Evolutionary conservation across 2,329 filamentous ascomycete genomes (phyloP), one percentile per base, ranked within the genome.

Genomic region (Alternaria panax): DNA sequence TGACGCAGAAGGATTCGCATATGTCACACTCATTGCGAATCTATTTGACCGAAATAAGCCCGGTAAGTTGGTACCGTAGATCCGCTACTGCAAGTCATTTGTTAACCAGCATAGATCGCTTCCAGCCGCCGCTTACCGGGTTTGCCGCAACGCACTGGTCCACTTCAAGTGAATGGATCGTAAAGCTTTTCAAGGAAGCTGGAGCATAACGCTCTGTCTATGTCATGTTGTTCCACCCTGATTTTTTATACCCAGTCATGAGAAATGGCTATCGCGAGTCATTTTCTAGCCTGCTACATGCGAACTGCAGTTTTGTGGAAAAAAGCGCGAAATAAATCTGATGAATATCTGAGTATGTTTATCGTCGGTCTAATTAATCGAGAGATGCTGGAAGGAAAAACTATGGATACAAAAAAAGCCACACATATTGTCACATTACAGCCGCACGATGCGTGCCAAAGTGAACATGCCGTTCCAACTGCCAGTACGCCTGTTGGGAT

Each of bases 141-240:
- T 66, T 71, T 40, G 54, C 66, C 38, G 51, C 68, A 34, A 65
- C 64, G 9, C 65, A 73, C 24, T 68, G 67, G 56, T 71, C 73
- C 14, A 64, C 69, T 48, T 65, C 65, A n/a, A 75, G 66, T 59
- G 61, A 70, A 59, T 77, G 73, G 73, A 77, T 77, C 42, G 66
- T 62, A 16, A 66, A 69, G 30, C 68, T 78, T 27, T 72, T 78
- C 63, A 70, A 71, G 56, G 66, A 70, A 63, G 73, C 73, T 54
- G 73, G 72, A 43, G 72, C 69, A 27, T 76, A 53, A 65, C 30
- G 20, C 43, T 38, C 18, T 1, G 41, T 30, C 7, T n/a, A 30
- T 45, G 57, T 56, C 52, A 59, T 59, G 47, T 45, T 20, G 16
- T 42, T 46, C 52, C 46, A 51, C 32, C 32, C 16, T 59, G 38